Base-by-base conservation (phyloP, 371 early-diverging fungal species). In the Rhizopus stolonifer region DNA sequence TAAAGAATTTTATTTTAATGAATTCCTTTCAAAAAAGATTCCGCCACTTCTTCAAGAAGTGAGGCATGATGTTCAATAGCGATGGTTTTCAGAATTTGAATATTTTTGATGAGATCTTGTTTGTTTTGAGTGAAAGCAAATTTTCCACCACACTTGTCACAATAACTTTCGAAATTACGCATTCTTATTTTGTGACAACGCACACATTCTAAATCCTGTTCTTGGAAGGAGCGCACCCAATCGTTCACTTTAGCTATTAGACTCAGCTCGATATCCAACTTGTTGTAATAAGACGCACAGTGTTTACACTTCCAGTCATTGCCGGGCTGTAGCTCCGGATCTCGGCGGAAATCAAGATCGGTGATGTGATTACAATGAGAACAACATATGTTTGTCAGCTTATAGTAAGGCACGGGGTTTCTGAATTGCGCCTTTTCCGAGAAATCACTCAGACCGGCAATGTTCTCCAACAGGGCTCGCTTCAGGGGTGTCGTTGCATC, bases 271-370 rank as follows among this genome's bases (percentile, higher is more conserved):
- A 96, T 88, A 5, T 73, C 54, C 13, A 65, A 56, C 4, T 80
- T 79, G 58, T 92, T 90, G 49, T 93, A 94, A 51, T 86, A 84
- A 17, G 81, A 77, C 14, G 75, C 70, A 58, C 96, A 95, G 9
- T 72, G 84, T 23, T 79, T 70, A 60, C 96, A 80, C 6, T 47
- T 63, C 80, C 64, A 78, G 26, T 73, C 81, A 52, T 74, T 56
- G 26, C 60, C 56, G 5, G 89, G 84, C 54, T 87, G 52, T 47
- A 90, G 51, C 36, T 82, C 85, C 26, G 77, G 76, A 51, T 96
- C 94, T 18, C 94, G 83, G 49, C 92, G 92, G 52, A 98, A 82
- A 65, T 98, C 95, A 44, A 96, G 64, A 66, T 98, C 95, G 4
- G 86, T 80, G 39, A 84, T 77, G 53, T 79, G 80, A 56, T 87